Base-by-base conservation (phyloP, 1,284 basidiomycete species). In the Volvariella volvacea region DNA sequence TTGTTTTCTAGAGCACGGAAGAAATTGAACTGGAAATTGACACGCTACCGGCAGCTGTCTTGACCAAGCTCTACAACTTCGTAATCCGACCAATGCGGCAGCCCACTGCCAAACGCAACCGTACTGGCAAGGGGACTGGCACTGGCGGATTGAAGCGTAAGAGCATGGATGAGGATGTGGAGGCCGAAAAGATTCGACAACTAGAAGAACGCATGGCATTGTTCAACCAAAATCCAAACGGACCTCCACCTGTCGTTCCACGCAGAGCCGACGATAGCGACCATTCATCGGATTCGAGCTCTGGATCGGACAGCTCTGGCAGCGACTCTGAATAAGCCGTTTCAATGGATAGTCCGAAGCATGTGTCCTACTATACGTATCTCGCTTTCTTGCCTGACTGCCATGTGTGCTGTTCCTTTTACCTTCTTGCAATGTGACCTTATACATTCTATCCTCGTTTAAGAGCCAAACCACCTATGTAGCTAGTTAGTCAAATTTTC, bases 11-110 rank as follows among this genome's bases (percentile, higher is more conserved):
- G 87, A 90, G 88, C 62, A 89, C 86, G 43, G 90, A 96, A 63
- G 93, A 97, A 70, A 96, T 97, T 56, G 93, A 97, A 66, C 79
- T 97, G 38, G 94, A 97, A 65, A 96, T 97, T 54, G 93, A 97
- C 59, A 72, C 82, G 39, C 73, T 97, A 30, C 92, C 93, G 42
- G 71, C 86, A 3, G 65, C 76, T 16, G 92, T 94, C 22, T 77
- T 96, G 40, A 84, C 85, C 45, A 90, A 91, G 66, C 75, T 97
- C 21, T 97, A 96, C 73, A 93, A 94, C 65, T 92, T 90, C 57
- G 94, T 96, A 50, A 76, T 93, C 49, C 79, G 88, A 15, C 88
- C 85, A 1, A 62, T 83, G 50, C 68, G 69, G 22, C 75, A 77
- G 33, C 74, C 75, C 33, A 68, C 74, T 8, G 71, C 73, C 25